Conservation (phyloP, 2,329 filamentous ascomycete genomes). For the Paraphoma chrysanthemicola region DNA sequence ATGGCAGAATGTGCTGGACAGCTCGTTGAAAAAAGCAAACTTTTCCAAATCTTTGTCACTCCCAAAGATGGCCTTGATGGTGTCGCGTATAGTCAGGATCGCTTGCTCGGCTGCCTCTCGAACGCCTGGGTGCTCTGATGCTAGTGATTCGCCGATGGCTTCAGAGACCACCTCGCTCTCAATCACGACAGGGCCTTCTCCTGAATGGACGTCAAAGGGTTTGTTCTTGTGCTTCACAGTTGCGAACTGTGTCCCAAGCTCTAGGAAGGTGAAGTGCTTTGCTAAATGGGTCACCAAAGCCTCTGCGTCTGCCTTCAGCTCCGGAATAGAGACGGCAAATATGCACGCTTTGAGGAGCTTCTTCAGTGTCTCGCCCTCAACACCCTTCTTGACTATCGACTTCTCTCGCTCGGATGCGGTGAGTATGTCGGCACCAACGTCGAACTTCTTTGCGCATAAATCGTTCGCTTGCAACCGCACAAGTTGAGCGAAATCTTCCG, state of each 20-base stretch:
- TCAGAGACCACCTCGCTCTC: slow-evolving; percentile 89
- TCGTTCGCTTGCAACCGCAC: slow-evolving; percentile 91
- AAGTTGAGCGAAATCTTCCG: slow-evolving; percentile 85
- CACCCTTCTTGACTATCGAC: slow-evolving; percentile 85
- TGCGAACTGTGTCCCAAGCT: slow-evolving; percentile 84
- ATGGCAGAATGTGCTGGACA: slow-evolving; percentile 87
- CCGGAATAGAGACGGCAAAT: slow-evolving; percentile 81
- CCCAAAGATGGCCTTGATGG: slow-evolving; percentile 80
- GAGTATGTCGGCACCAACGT: slow-evolving; percentile 73
- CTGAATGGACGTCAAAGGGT: slow-evolving; percentile 82
- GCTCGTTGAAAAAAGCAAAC: slow-evolving; percentile 82
- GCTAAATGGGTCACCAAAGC: slow-evolving; percentile 81
- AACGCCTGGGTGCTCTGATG: slow-evolving; percentile 81
- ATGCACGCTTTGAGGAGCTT: slow-evolving; percentile 89
- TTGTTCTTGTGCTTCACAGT: slow-evolving; percentile 78
- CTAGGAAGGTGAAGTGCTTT: slow-evolving; percentile 87
- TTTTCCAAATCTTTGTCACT: slow-evolving; percentile 73
- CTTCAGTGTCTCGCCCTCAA: slow-evolving; percentile 81
- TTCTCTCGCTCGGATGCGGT: slow-evolving; percentile 79
- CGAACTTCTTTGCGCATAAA: slow-evolving; percentile 73
- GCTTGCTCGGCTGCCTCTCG: slow-evolving; percentile 82
- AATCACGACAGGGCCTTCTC: slow-evolving; percentile 85
- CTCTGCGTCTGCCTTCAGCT: slow-evolving; percentile 78
- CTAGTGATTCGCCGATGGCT: slow-evolving; percentile 86
- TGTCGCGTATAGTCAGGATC: slow-evolving; percentile 78